Base-by-base conservation (phyloP, 2,329 filamentous ascomycete species). In the Aspergillus floridensis region DNA sequence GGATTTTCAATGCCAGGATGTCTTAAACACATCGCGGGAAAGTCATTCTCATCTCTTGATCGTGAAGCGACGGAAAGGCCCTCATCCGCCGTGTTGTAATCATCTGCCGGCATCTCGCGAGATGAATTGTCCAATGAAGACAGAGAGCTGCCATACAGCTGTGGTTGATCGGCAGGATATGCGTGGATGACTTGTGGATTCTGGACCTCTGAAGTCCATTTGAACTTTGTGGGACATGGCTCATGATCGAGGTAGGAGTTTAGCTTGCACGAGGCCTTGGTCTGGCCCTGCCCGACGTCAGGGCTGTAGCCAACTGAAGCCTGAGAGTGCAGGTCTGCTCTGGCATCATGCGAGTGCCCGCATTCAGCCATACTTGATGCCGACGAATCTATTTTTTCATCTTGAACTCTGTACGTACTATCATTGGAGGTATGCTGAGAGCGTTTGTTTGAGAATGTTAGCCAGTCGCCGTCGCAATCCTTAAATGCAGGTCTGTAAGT, bases 51-150 rank as follows among this genome's bases (percentile, higher is more conserved):
- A 38, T 31, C 14, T 14, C 11, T 29, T 10, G 64, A 56, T 16
- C 62, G 61, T 3, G 68, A 63, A 16, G 58, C 46, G 46, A 63
- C 54, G 8, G 65, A 61, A 14, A 49, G 49, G 46, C 49, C 64
- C 63, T 74, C 72, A 26, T 73, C 70, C 31, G 72, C 71, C 6
- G 72, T 74, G 14, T 73, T 66, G 32, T 74, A 74, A 41, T 70
- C 69, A 6, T 72, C 71, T 31, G 66, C 66, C 5, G 55, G 60
- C n/a, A 66, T 58, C 3, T 65, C 65, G 8, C 63, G 57, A 16
- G 68, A 69, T 5, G 57, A 59, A 22, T 24, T 55, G 16, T 57
- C 52, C 16, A 63, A 66, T 10, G 68, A 62, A 24, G 63, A 48
- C 26, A 10, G 31, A 7, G 53, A 51, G 29, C 61, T 57, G 16